Base-by-base conservation (phyloP, 768 basidiomycete species). In the Rhizopogon roseolus region DNA sequence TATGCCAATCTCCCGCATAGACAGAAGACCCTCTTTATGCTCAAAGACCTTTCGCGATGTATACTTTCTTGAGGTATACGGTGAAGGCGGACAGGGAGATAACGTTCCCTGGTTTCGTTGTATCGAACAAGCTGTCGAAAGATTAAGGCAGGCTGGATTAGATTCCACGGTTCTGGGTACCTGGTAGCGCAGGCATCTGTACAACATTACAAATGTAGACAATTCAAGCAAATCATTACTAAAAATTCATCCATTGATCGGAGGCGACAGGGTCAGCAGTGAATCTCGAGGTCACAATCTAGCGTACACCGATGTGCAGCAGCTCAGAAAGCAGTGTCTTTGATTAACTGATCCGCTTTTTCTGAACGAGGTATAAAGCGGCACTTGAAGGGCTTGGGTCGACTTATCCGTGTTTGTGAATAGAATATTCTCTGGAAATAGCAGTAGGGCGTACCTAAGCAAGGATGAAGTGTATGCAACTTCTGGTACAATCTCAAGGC, bases 21-120 rank as follows among this genome's bases (percentile, higher is more conserved):
- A 89, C 62, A 76, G 88, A 29, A 76, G 87, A 50, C 88, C 89
- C 1, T 76, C 79, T 10, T 49, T 74, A 13, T 63, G 65, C 3
- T 62, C 65, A 27, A 56, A 60, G 17, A 80, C 78, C 4, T 87
- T 88, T 61, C 72, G 76, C 28, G 76, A 80, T 64, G 69, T 80
- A 27, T 90, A 90, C 62, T 83, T 90, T 54, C 64, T 86, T 10
- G 89, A 90, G 66, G 68, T 88, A 14, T 68, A 64, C 22, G 51
- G 29, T 6, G 44, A 56, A 27, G 49, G 58, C 6, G 37, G 54
- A 29, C 38, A 28, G 9, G 36, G 44, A 4, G 52, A 43, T 22
- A 41, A 56, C 29, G 37, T 32, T 16, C 25, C 61, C 5, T 77
- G 77, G 76, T 57, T 59, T 36, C 55, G 57, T 48, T 64, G 68